phyloP scores from a whole-genome alignment of 129 eudicot species.

The Rutidosis leptorrhynchoides region DNA sequence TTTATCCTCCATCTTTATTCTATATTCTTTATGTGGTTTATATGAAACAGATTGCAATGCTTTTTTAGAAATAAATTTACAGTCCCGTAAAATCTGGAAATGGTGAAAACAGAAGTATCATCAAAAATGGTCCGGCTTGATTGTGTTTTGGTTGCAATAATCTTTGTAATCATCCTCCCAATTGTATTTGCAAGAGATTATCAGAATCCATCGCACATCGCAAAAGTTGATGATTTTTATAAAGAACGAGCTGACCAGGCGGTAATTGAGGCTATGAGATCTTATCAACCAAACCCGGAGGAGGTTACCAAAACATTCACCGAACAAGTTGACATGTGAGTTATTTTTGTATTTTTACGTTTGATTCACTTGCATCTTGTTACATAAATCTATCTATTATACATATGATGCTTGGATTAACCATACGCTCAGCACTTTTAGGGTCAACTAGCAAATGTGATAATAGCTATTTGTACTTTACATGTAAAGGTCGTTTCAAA shows the following conservation, averaged over 20 bases:
- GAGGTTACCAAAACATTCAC: conserved; percentile 30
- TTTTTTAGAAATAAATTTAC: too few relatives aligned
- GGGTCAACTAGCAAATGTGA: background rate
- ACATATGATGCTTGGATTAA: too few relatives aligned
- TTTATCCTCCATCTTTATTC: background rate
- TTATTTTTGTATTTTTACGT: background rate
- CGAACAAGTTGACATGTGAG: conserved; percentile 23
- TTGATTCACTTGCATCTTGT: background rate
- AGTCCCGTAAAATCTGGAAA: background rate
- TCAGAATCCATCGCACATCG: conserved; percentile 6
- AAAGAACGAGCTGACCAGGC: conserved; percentile 31
- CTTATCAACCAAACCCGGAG: conserved; percentile 33
- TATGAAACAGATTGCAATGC: background rate
- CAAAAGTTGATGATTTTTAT: conserved; percentile 21
- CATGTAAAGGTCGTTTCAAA: conserved; percentile 7
- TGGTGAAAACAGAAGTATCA: background rate
- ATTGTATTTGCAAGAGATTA: conserved; percentile 17
- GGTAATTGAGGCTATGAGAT: conserved; percentile 28
- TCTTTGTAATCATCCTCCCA: background rate
- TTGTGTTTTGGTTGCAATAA: conserved; percentile 9
- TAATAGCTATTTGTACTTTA: background rate
- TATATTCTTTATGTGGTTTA: conserved; percentile 15
- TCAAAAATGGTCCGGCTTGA: conserved; percentile 4
- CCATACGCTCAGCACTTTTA: background rate
- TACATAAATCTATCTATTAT: background rate